phyloP scores from a whole-genome alignment of 192 early-diverging fungal genomes.

The Podila verticillata region DNA sequence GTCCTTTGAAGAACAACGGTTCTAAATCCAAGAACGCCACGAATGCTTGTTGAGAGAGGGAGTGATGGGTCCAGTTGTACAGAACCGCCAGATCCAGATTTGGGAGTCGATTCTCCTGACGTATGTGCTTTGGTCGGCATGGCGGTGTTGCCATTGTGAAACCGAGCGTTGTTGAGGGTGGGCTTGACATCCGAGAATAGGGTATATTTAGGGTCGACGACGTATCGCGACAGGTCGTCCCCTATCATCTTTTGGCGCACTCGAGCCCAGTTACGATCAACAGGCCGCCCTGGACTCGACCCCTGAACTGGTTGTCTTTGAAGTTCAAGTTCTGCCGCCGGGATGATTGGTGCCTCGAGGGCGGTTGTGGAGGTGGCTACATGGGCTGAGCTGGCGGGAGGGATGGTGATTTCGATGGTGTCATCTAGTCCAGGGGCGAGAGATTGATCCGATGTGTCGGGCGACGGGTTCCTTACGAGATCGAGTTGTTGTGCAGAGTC shows the following conservation, averaged over 20 bases:
- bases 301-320: neutral
- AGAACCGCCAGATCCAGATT: neutral
- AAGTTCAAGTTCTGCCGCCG: neutral
- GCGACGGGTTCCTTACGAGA: too few species aligned
- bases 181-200: neutral
- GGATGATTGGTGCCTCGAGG: neutral
- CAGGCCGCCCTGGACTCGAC: neutral
- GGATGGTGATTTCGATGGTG: neutral
- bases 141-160: neutral
- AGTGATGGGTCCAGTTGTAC: conserved; percentile 15
- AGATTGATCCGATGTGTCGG: too few species aligned
- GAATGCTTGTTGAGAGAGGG: conserved; percentile 21
- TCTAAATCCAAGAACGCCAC: conserved; percentile 50
- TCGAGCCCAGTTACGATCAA: conserved; percentile 45
- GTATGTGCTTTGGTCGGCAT: neutral
- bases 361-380: neutral
- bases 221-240: neutral
- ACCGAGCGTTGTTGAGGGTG: neutral
- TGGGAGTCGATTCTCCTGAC: neutral
- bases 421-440: too few species aligned
- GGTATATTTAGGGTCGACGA: neutral
- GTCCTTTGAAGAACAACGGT: conserved; percentile 51
- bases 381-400: neutral
- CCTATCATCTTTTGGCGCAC: conserved; percentile 35
- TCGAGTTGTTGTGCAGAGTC: too few species aligned